These are phyloP conservation scores for Posidonia oceanica DNA, from an alignment of 116 monocot species.

Conservation along the genomic window DNA sequence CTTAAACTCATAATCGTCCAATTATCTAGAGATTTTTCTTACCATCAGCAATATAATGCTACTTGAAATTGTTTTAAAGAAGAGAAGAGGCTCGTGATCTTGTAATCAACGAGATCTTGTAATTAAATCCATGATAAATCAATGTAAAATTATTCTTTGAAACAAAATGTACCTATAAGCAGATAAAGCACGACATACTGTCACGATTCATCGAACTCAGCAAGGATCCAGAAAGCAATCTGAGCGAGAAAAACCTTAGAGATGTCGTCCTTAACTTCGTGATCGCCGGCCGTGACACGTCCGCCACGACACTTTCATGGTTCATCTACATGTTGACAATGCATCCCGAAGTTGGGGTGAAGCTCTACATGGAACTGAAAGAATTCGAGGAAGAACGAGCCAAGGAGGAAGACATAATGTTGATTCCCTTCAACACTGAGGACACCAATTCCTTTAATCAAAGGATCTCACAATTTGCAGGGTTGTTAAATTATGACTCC, in stretches of 20 bases:
- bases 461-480: conserved; percentile 45
- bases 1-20: too few relatives aligned
- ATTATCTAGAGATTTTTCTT: too few relatives aligned
- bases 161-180: neutral
- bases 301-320: conserved; percentile 86
- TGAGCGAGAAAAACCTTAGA: conserved; percentile 68
- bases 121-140: too few relatives aligned
- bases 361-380: conserved; percentile 50
- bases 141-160: too few relatives aligned
- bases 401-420: conserved; percentile 30
- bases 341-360: conserved; percentile 29
- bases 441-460: conserved; percentile 26
- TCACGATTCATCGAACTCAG: conserved; percentile 85
- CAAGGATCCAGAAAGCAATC: conserved; percentile 27
- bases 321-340: conserved; percentile 71
- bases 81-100: too few relatives aligned
- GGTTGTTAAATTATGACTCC: conserved; percentile 54
- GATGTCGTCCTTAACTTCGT: conserved; percentile 95
- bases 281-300: conserved; percentile 85
- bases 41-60: too few relatives aligned
- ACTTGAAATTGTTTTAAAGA: too few relatives aligned
- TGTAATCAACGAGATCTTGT: too few relatives aligned
- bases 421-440: conserved; percentile 5
- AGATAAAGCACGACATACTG: conserved; percentile 55
- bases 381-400: conserved; percentile 45